Base-by-base conservation (phyloP, 768 basidiomycete genomes). In the Trametes villosa region DNA sequence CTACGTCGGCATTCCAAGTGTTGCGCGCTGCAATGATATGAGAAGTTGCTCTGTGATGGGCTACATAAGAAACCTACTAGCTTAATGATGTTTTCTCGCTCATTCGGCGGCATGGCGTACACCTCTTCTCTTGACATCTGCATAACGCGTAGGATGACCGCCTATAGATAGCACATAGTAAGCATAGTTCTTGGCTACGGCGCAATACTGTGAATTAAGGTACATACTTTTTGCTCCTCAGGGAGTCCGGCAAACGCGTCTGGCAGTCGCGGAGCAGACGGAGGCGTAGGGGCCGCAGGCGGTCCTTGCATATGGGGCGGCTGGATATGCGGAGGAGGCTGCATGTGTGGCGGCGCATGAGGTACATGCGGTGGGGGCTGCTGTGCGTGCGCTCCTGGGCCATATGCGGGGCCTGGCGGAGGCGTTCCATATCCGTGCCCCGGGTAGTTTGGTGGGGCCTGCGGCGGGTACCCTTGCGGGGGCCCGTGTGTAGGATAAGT, bases 81-180 rank as follows among this genome's bases (percentile, higher is more conserved):
- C 75, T 94, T 91, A 66, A 94, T 83, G 65, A 94, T 88, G 33
- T 85, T 91, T 12, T 85, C 81, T 27, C 90, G 81, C 67, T 96
- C 93, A 4, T 80, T 75, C 1, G 88, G 86, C 11, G 92, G 88
- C 34, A 96, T 75, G 63, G 79, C 78, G 51, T 86, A 84, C 59
- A 97, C 87, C 71, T 97, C 92, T 38, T 92, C 93, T 2, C 87
- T 85, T 1, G 91, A 89, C 87, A 98, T 90, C 34, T 83, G 77
- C 56, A 95, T 68, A 3, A 96, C 88, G 53, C 87, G 87, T 76
- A 91, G 81, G 36, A 96, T 86, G 74, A 93, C 84, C 38, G 83
- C 83, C 88, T 88, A 60, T 15, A n/a, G n/a, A 60, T 31, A 50
- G 27, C 27, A 29, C 41, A 34, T 31, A 17, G 20, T 18, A n/a